phyloP scores from a whole-genome alignment of 176 grass and related monocot species.

The Lolium perenne region DNA sequence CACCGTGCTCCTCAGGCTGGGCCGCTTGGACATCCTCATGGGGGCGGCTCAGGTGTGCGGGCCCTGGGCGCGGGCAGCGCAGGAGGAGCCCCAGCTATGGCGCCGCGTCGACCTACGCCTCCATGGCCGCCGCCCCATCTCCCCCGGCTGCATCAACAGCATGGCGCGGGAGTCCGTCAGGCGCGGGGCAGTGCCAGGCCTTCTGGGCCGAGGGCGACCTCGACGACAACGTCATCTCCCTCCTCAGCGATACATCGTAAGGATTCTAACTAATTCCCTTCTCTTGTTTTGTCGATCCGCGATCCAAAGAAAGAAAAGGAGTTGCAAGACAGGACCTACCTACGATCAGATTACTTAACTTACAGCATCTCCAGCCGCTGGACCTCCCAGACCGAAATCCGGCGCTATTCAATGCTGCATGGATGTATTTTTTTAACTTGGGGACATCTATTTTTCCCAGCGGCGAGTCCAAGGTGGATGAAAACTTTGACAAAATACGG shows the following conservation, averaged over 20 bases:
- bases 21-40: neutral
- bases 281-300: neutral
- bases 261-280: neutral
- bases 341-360: neutral
- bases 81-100: slow-evolving; percentile 4
- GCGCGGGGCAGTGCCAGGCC: neutral
- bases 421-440: no score
- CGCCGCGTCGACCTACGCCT: slow-evolving; percentile 1
- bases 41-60: neutral
- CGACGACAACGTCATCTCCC: neutral
- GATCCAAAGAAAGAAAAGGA: neutral
- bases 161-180: neutral
- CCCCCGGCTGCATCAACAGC: neutral
- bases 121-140: neutral
- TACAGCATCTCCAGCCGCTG: no score
- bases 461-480: no score
- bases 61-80: slow-evolving; percentile 5
- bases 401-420: no score
- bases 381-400: no score
- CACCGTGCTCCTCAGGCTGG: neutral
- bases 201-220: slow-evolving; percentile 3
- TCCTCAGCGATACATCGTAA: neutral
- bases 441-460: no score
- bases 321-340: neutral
- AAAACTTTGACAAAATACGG: no score